A percentile compares a stretch with the other conserved stretches of the same genome.
These are phyloP conservation scores for Cercospora citrullina DNA, from an alignment of 2,329 filamentous ascomycete genomes.

Conservation along the genomic window DNA sequence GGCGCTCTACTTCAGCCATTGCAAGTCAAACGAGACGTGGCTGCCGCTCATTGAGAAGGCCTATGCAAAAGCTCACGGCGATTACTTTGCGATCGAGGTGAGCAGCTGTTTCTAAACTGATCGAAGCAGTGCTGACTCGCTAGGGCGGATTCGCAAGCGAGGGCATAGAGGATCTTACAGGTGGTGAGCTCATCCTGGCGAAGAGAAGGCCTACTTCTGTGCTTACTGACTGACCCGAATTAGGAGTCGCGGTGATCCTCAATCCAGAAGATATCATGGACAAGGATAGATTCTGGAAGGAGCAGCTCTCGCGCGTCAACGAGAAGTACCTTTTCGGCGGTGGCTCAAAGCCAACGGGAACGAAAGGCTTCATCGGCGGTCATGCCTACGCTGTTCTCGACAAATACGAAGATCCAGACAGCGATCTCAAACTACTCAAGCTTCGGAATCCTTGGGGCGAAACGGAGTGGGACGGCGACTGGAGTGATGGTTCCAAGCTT, in stretches of 20 bases:
- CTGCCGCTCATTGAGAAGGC: constrained; percentile 78
- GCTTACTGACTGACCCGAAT: background rate
- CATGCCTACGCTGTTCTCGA: constrained; percentile 64
- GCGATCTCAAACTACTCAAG: constrained; percentile 50
- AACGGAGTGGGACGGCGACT: constrained; percentile 77
- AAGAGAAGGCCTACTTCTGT: background rate
- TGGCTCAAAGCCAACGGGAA: constrained; percentile 42
- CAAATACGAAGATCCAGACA: constrained; percentile 38
- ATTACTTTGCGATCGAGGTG: constrained; percentile 68
- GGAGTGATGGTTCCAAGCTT: constrained; percentile 79
- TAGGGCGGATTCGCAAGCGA: constrained; percentile 70
- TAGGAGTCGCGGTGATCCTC: constrained; percentile 63
- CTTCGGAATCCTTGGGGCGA: constrained; percentile 77
- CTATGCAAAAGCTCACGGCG: constrained; percentile 80
- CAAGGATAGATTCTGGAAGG: constrained; percentile 78
- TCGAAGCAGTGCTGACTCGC: constrained; percentile 47
- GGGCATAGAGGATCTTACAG: constrained; percentile 59
- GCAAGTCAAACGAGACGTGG: constrained; percentile 79
- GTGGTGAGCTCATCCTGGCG: constrained; percentile 42
- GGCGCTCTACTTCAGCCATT: constrained; percentile 76
- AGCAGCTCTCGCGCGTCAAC: constrained; percentile 78
- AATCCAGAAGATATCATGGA: constrained; percentile 71
- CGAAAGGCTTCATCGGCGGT: constrained; percentile 58
- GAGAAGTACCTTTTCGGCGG: constrained; percentile 77
- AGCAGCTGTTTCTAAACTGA: constrained; percentile 52